Conservation (phyloP, 768 basidiomycete genomes). For the Fibroporia radiculosa region DNA sequence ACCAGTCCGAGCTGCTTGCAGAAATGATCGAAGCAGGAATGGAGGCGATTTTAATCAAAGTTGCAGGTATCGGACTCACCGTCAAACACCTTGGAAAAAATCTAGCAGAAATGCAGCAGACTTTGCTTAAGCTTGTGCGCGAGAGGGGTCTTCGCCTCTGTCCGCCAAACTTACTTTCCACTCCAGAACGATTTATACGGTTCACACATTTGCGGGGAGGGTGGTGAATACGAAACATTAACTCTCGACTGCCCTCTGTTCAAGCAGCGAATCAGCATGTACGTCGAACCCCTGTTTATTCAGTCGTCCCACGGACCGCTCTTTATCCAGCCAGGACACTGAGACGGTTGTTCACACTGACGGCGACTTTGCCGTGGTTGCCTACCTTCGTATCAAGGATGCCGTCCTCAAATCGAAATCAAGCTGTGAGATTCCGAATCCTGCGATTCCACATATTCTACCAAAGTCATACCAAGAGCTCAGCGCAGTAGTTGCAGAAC, state of each 20-base stretch:
- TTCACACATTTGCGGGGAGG: conserved; percentile 93
- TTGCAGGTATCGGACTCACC: conserved; percentile 88
- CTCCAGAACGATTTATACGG: conserved; percentile 73
- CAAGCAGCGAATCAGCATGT: conserved; percentile 70
- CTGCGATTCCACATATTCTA: conserved; percentile 44
- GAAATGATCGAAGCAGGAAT: conserved; percentile 82
- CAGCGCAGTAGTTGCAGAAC: conserved; percentile 4
- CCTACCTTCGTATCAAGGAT: conserved; percentile 74
- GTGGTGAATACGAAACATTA: conserved; percentile 94
- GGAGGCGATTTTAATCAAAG: conserved; percentile 84
- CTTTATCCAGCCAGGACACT: conserved; percentile 33
- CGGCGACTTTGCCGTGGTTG: conserved; percentile 83
- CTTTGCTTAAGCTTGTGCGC: conserved; percentile 63
- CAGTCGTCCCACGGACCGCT: neutral
- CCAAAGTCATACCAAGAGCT: conserved; percentile 31
- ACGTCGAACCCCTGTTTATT: conserved; percentile 19
- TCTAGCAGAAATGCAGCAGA: conserved; percentile 66
- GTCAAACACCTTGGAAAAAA: conserved; percentile 72
- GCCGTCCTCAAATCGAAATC: conserved; percentile 58
- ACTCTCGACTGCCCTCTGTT: conserved; percentile 88
- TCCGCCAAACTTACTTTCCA: neutral
- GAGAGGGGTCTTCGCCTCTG: neutral
- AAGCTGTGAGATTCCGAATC: conserved; percentile 4
- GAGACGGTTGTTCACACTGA: conserved; percentile 75
- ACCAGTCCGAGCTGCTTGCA: conserved; percentile 75